Base-by-base conservation (phyloP, 352 stramenopile species). In the Aphanomyces astaci region DNA sequence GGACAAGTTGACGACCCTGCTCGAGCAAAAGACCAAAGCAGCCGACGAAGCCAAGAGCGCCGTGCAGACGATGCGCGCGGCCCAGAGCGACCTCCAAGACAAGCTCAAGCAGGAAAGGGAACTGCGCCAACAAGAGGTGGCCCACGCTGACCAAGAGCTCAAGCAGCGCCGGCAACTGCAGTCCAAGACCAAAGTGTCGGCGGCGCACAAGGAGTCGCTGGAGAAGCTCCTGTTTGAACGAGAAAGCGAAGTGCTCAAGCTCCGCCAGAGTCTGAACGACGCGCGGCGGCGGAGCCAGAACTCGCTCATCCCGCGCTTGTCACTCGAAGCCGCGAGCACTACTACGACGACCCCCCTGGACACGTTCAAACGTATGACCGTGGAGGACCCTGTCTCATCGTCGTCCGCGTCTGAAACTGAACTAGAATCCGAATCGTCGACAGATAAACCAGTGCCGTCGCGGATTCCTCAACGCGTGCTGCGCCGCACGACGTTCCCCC, bases 1-100 rank as follows among this genome's bases (percentile, higher is more conserved):
- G 71, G 90, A 97, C 66, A 94, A 96, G 70, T 76, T 95, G 15
- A 79, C 82, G 24, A 81, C 82, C 31, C 70, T 87, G 32, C 78
- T 94, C 48, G 75, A 90, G 73, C 86, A 76, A 64, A 86, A 91
- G 65, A 78, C 89, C 67, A 95, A 93, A 65, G 77, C 81, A 1
- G 83, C 90, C 27, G 88, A 96, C 59, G 83, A 92, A 4, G 78
- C 77, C 2, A 81, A 94, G 62, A 78, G 78, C n/a, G 72, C 72
- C 9, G 87, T 73, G 46, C 67, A 88, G 39, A 77, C 75, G 5
- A 69, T 92, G 43, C 92, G 90, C 66, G 74, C 74, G 3, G 72
- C 88, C 9, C 81, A 91, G 40, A 81, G 87, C 32, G 81, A 91
- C 62, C 51, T 94, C n/a, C 75, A 70, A 25, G 77, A 79, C 33